phyloP scores from a whole-genome alignment of 2,329 filamentous ascomycete genomes.

The Diaporthe destruens region DNA sequence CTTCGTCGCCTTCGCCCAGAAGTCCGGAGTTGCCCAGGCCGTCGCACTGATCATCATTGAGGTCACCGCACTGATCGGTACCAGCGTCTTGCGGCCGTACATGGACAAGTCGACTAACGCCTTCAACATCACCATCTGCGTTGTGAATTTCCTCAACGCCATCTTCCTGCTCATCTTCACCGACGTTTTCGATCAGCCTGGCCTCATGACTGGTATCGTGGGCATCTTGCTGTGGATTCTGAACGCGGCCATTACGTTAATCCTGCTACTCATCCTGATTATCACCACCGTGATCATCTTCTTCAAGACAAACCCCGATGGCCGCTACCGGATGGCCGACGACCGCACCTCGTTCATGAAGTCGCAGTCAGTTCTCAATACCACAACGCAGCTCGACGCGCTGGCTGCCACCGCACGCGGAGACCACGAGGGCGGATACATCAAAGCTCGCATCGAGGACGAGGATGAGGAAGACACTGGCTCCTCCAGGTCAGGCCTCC shows the following conservation, averaged over 20 bases:
- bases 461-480: constrained; percentile 80
- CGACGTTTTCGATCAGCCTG: constrained; percentile 82
- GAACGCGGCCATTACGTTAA: constrained; percentile 82
- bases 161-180: constrained; percentile 87
- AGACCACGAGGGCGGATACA: constrained; percentile 71
- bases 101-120: constrained; percentile 96
- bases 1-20: constrained; percentile 83
- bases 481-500: constrained; percentile 51
- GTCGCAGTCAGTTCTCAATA: constrained; percentile 78
- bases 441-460: constrained; percentile 70
- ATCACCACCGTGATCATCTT: constrained; percentile 75
- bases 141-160: constrained; percentile 84
- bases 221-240: constrained; percentile 86
- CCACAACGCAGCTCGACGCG: constrained; percentile 83
- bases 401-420: constrained; percentile 85
- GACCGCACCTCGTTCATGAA: constrained; percentile 93
- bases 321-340: constrained; percentile 89
- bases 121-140: constrained; percentile 88
- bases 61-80: constrained; percentile 75
- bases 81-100: constrained; percentile 84
- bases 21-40: constrained; percentile 75
- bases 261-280: constrained; percentile 83
- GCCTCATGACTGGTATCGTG: constrained; percentile 83
- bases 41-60: constrained; percentile 84
- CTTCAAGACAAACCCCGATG: constrained; percentile 87